phyloP scores from a whole-genome alignment of 139 green algal genomes.

The Astrephomene gubernaculifera region DNA sequence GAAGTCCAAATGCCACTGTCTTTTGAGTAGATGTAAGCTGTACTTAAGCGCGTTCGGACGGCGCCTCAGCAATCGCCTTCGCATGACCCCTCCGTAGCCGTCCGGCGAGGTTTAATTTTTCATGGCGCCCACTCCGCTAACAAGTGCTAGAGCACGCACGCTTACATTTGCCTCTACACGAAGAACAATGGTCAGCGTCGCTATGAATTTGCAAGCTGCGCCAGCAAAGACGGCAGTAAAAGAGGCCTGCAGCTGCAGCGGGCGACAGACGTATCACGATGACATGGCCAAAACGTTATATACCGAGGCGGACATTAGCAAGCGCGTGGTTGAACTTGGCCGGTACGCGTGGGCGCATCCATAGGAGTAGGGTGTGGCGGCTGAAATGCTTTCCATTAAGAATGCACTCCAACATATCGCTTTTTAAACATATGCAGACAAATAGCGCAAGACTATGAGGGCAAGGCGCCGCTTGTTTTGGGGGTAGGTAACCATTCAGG shows the following conservation, averaged over 20 bases:
- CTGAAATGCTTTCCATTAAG: not conserved
- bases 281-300: constrained; percentile 22
- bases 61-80: too few relatives aligned
- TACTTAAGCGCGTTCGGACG: too few relatives aligned
- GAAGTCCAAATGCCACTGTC: too few relatives aligned
- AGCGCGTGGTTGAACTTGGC: not conserved
- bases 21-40: too few relatives aligned
- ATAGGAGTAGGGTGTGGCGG: not conserved
- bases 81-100: too few relatives aligned
- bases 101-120: too few relatives aligned
- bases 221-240: not conserved
- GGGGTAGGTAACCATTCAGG: constrained; percentile 49
- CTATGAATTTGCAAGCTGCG: not conserved
- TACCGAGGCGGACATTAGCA: not conserved
- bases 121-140: too few relatives aligned
- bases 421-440: constrained; percentile 11
- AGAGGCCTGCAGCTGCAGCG: constrained; percentile 14
- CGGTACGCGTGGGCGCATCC: too few relatives aligned
- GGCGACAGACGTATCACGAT: constrained; percentile 19
- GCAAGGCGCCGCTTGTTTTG: constrained; percentile 33
- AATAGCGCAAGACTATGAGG: constrained; percentile 38
- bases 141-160: too few relatives aligned
- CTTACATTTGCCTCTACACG: too few relatives aligned
- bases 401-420: not conserved
- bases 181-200: constrained; percentile 6